Conservation (phyloP, 805 yeast species). For the Dipodascopsis uninucleata region DNA sequence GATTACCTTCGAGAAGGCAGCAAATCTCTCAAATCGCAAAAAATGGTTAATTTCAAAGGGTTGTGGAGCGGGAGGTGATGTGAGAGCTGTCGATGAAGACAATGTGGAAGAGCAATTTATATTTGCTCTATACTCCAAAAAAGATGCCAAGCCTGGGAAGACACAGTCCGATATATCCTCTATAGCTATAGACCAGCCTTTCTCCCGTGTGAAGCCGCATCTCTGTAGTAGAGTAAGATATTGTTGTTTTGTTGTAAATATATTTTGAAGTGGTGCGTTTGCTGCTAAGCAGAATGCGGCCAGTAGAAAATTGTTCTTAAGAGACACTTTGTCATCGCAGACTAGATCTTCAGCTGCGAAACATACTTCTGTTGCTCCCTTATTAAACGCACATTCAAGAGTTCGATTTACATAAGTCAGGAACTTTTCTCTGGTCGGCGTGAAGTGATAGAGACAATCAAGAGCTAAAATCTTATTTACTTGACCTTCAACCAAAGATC, state of each 20-base stretch:
- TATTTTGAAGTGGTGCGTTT: constrained; percentile 13
- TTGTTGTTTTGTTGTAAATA: constrained; percentile 8
- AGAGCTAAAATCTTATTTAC: constrained; percentile 20
- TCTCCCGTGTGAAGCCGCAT: constrained; percentile 10
- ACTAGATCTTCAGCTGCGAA: constrained; percentile 22
- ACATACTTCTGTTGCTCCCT: background rate
- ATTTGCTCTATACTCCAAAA: constrained; percentile 6
- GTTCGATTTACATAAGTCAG: constrained; percentile 8
- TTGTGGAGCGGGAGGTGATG: background rate
- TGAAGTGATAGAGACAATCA: constrained; percentile 21
- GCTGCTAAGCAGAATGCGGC: constrained; percentile 6
- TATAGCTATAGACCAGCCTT: constrained; percentile 13
- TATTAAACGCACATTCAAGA: constrained; percentile 10
- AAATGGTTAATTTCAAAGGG: too few relatives aligned
- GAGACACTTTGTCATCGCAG: background rate
- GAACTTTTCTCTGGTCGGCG: constrained; percentile 14
- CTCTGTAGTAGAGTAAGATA: constrained; percentile 5
- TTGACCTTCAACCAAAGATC: constrained; percentile 2
- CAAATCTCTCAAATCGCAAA: constrained; percentile 11
- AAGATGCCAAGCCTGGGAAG: constrained; percentile 18
- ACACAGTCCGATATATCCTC: constrained; percentile 18
- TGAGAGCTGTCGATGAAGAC: too few relatives aligned
- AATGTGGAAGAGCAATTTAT: too few relatives aligned
- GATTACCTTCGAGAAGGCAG: constrained; percentile 11
- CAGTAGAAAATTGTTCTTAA: constrained; percentile 1